Evolutionary conservation across 371 early-diverging fungal genomes (phyloP), one percentile per base, ranked within the genome.

Genomic region (Lichtheimia ramosa): DNA sequence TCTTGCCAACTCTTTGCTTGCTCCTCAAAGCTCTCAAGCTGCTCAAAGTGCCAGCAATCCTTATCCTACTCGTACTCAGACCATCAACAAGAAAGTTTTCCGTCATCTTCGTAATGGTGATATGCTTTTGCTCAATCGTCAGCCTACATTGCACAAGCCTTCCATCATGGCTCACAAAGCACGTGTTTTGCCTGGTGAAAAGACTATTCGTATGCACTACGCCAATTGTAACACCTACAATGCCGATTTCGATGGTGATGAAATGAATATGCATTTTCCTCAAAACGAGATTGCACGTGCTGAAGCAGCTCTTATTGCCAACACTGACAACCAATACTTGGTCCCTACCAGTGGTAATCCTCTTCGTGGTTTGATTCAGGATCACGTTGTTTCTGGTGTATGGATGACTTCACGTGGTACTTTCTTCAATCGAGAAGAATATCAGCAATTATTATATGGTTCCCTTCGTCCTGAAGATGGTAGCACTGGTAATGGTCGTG

Each of bases 231-330:
- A 97, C 73, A 91, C 96, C 7, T 96, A 96, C 70, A 98, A 98
- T 75, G 99, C 99, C 59, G 99, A 99, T 88, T 99, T 99, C 81
- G 99, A 99, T 79, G 99, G 99, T 71, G 99, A 99, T 81, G 99
- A 99, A 81, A 99, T 99, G 99, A 99, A 99, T 79, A 89, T 98
- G 65, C 99, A 99, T 81, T 99, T 99, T 70, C 99, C 99, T 39
- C 99, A 99, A 80, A 95, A 92, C 75, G 95, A 97, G 77, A 80
- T 95, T 51, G 96, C 97, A 13, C 87, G 96, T 53, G 93, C 99
- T 25, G 99, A 99, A 80, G 97, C 97, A 39, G 83, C 89, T 64
- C 70, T 95, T 64, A 95, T 99, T 62, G 96, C 95, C 59, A 92
- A 93, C 56, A 99, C 95, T 4, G 98, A 99, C 70, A 83, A 90